A percentile compares a stretch with the other conserved stretches of the same genome.
Evolutionary conservation across 768 basidiomycete genomes (phyloP).

Genomic region (Cyclocybe cylindracea): DNA sequence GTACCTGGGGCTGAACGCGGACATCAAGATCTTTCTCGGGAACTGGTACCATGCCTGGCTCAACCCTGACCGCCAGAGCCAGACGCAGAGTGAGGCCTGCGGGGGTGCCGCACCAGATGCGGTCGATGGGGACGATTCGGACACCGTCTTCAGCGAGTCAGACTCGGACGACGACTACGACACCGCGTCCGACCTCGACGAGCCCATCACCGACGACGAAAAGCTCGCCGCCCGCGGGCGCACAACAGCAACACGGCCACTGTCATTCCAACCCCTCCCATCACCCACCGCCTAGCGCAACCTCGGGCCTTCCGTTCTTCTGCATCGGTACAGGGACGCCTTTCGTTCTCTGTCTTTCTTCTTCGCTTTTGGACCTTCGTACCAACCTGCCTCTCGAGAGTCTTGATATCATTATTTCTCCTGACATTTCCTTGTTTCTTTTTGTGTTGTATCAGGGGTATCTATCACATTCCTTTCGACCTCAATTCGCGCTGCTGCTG

Average conservation of each 20-base stretch:
- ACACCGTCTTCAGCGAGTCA: constrained; percentile 34
- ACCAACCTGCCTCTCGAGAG: background rate
- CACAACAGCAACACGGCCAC: constrained; percentile 37
- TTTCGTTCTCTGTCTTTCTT: constrained; percentile 12
- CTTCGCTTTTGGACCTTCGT: constrained; percentile 3
- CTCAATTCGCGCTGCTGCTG: background rate
- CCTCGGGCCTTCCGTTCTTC: constrained; percentile 5
- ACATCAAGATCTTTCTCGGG: constrained; percentile 77
- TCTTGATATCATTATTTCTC: constrained; percentile 18
- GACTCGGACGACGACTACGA: constrained; percentile 35
- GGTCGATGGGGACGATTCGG: constrained; percentile 43
- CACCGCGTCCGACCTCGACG: constrained; percentile 40
- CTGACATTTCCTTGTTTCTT: constrained; percentile 12
- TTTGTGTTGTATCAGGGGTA: constrained; percentile 14
- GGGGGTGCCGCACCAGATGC: too few species aligned
- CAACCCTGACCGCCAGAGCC: constrained; percentile 33
- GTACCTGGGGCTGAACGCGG: constrained; percentile 75
- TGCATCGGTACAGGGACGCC: constrained; percentile 5
- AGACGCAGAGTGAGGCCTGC: too few species aligned
- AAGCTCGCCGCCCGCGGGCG: constrained; percentile 42
- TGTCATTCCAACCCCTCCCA: constrained; percentile 33
- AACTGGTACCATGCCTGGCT: constrained; percentile 74
- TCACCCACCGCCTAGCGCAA: constrained; percentile 17
- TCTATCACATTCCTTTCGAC: constrained; percentile 3
- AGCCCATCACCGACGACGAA: constrained; percentile 35